Conservation (phyloP, 163 green algal species). For the Scenedesmus sp. region DNA sequence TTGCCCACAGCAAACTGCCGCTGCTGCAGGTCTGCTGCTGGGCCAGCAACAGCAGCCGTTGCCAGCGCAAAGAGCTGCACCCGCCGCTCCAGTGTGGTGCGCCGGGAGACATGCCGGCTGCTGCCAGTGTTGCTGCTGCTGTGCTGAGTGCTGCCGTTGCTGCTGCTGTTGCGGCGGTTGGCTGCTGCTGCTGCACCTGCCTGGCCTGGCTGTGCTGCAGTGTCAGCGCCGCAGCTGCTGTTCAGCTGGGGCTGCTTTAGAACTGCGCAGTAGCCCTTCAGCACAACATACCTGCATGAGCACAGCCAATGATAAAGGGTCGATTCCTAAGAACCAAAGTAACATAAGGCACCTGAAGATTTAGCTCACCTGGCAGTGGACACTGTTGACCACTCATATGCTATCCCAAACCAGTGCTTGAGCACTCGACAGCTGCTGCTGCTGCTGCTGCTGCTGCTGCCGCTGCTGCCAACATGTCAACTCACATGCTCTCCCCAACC, state of each 20-base stretch:
- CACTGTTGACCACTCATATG: neutral
- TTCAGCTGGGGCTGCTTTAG: constrained; percentile 14
- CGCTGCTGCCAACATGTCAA: neutral
- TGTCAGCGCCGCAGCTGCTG: constrained; percentile 14
- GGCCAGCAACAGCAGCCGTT: constrained; percentile 6
- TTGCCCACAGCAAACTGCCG: neutral
- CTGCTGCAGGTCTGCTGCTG: neutral
- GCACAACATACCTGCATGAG: constrained; percentile 39
- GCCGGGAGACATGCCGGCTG: neutral
- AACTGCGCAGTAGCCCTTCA: constrained; percentile 48
- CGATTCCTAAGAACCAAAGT: too few relatives aligned
- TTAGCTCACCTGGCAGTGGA: neutral
- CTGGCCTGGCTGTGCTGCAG: neutral
- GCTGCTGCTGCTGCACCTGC: neutral
- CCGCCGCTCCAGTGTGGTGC: constrained; percentile 24
- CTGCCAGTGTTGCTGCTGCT: neutral
- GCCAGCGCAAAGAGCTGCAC: constrained; percentile 34
- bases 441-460: neutral
- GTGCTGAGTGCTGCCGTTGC: neutral
- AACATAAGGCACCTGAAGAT: neutral
- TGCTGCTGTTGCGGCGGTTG: constrained; percentile 15
- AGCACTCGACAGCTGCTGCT: too few relatives aligned
- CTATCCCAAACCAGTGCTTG: neutral
- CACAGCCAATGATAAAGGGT: neutral
- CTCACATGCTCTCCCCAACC: constrained; percentile 50